Percentiles rank a stretch among this genome's conserved stretches.
Conservation (phyloP, 495 filamentous ascomycete species). For the Rhypophila decipiens region DNA sequence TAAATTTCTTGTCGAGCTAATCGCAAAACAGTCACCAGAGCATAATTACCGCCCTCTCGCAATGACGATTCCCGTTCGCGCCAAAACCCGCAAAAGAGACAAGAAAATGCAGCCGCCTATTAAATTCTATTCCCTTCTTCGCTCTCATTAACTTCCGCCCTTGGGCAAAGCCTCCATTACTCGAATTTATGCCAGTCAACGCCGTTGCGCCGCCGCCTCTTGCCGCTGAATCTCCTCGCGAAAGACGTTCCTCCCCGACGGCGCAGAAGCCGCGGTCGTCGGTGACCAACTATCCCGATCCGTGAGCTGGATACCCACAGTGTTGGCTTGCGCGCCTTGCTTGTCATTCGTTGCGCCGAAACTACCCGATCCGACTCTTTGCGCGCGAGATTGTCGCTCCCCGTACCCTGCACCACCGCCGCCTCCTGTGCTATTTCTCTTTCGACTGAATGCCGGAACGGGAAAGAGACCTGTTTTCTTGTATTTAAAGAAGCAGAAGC, state of each 20-base stretch:
- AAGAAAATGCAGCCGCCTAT: no score
- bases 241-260: slow-evolving; percentile 22
- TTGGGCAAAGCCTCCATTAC: no score
- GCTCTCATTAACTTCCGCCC: no score
- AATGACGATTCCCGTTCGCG: no score
- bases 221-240: slow-evolving; percentile 29
- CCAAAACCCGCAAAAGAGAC: no score
- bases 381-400: slow-evolving; percentile 16
- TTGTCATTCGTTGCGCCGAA: slow-evolving; percentile 9
- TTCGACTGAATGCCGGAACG: slow-evolving; percentile 12
- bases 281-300: slow-evolving; percentile 30
- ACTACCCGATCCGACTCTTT: slow-evolving; percentile 7
- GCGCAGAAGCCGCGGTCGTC: slow-evolving; percentile 1
- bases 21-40: no score
- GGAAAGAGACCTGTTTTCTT: no score
- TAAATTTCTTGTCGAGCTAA: no score
- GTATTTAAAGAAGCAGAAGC: slow-evolving; percentile 12
- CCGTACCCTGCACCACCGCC: slow-evolving; percentile 19
- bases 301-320: slow-evolving; percentile 22
- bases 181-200: no score
- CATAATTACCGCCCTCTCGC: neutral
- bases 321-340: no score
- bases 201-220: slow-evolving; percentile 12
- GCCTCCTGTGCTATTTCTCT: neutral
- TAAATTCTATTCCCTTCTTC: no score